Conservation (phyloP, 176 grass and related monocot species). For the Carex parvula region DNA sequence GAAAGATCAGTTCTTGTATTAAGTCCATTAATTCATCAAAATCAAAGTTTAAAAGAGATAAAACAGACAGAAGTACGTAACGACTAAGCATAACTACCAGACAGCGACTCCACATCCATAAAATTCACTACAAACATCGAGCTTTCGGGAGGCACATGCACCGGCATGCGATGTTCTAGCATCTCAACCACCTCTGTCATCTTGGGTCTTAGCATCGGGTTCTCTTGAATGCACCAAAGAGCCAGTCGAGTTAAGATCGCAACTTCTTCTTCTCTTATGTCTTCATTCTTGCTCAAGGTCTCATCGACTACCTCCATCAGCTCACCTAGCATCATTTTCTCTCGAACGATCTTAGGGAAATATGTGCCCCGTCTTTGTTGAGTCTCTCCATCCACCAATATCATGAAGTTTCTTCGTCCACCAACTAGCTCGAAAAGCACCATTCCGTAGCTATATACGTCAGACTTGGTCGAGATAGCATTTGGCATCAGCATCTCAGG, state of each 20-base stretch:
- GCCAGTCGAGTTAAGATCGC: not conserved
- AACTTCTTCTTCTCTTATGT: not conserved
- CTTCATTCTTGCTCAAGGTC: not conserved
- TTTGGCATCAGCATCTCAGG: conserved; percentile 44
- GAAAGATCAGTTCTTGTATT: too few species aligned
- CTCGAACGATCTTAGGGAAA: not conserved
- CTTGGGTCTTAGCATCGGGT: conserved; percentile 27
- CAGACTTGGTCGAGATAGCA: conserved; percentile 38
- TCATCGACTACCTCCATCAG: not conserved
- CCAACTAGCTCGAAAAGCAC: conserved; percentile 48
- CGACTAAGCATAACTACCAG: too few species aligned
- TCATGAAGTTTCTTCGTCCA: conserved; percentile 35
- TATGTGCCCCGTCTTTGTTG: not conserved
- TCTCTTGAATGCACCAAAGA: not conserved
- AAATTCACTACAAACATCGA: conserved; percentile 26
- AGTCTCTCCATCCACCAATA: not conserved
- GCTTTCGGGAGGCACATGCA: conserved; percentile 37
- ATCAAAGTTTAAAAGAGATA: too few species aligned
- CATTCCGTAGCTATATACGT: conserved; percentile 71
- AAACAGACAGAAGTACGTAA: too few species aligned
- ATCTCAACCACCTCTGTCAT: conserved; percentile 36
- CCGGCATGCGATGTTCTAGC: conserved; percentile 35
- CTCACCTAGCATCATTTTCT: conserved; percentile 30
- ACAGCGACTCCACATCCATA: not conserved
- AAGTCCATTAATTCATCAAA: too few species aligned